phyloP scores from a whole-genome alignment of 306 rosid species.

The Canavalia ensiformis region DNA sequence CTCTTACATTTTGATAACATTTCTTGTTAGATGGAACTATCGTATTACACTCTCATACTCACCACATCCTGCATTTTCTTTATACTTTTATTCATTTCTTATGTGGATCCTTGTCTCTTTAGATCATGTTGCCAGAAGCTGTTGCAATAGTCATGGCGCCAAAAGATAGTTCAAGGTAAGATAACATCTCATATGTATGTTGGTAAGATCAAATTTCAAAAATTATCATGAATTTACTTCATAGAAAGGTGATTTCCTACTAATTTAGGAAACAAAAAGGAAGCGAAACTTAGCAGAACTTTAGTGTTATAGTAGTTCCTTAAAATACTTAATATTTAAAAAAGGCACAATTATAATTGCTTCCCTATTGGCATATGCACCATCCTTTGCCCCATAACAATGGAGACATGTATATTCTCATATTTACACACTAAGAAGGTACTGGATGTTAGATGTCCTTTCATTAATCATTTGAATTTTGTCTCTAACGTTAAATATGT shows the following conservation, averaged over 20 bases:
- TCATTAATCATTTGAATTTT: neutral
- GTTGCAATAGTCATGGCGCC: constrained; percentile 99
- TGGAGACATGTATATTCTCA: constrained; percentile 3
- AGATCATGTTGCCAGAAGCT: constrained; percentile 98
- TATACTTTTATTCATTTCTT: constrained; percentile 24
- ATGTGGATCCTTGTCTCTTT: constrained; percentile 41
- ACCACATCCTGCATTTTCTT: neutral
- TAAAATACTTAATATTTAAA: neutral
- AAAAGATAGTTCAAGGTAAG: constrained; percentile 78
- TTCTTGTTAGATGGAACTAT: constrained; percentile 4
- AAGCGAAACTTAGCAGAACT: neutral
- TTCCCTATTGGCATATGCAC: constrained; percentile 9
- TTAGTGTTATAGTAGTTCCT: neutral
- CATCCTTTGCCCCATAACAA: neutral
- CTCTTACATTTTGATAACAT: constrained; percentile 10
- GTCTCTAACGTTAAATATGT: neutral
- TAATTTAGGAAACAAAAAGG: constrained; percentile 2
- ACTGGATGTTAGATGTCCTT: neutral
- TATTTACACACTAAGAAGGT: neutral
- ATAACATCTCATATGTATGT: constrained; percentile 30
- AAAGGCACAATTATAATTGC: neutral
- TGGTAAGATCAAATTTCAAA: constrained; percentile 19
- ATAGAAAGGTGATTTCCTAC: constrained; percentile 1
- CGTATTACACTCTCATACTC: neutral
- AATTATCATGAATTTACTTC: neutral